Base-by-base conservation (phyloP, 306 rosid species). In the Cyclanthera cordifolia region DNA sequence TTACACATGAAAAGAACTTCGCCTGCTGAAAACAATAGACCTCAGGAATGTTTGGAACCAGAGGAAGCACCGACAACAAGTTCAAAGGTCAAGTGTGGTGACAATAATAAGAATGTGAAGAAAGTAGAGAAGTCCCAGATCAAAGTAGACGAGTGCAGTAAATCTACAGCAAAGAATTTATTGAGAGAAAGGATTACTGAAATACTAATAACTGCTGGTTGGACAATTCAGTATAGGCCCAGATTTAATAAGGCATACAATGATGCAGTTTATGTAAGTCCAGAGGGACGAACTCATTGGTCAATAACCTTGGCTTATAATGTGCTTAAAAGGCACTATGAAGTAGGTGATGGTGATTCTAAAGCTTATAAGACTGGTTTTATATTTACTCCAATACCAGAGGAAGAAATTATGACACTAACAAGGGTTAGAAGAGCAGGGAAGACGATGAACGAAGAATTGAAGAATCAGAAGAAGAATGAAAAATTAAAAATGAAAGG, bases 271-370 rank as follows among this genome's bases (percentile, higher is more conserved):
- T 93, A 90, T 78, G 90, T 93, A 73, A 79, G 86, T 79, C 87
- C 82, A 49, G 88, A 78, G 20, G 85, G 90, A 55, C 79, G 49
- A 57, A 93, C 96, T 74, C 99, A 93, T 79, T 93, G 97, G 99
- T 88, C 99, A 32, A 82, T 87, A 67, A 93, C 99, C 76, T 77
- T 82, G 85, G 99, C 99, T 30, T 93, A 93, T 78, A 83, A 73
- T 3, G 82, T 75, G 79, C 89, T 93, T 45, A 84, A 80, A 80
- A 11, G 7, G 49, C 81, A 76, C 73, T 86, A 77, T 78, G 95
- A 90, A 86, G 77, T 76, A 51, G 95, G 87, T 60, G 55, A 77
- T 45, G 89, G 85, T 53, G 94, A 85, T 68, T 82, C 85, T 19
- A 63, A 17, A 67, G 74, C 56, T 52, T 85, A 83, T 67, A 66